phyloP scores from a whole-genome alignment of 1,284 basidiomycete genomes.

The Ceratobasidium sp. region DNA sequence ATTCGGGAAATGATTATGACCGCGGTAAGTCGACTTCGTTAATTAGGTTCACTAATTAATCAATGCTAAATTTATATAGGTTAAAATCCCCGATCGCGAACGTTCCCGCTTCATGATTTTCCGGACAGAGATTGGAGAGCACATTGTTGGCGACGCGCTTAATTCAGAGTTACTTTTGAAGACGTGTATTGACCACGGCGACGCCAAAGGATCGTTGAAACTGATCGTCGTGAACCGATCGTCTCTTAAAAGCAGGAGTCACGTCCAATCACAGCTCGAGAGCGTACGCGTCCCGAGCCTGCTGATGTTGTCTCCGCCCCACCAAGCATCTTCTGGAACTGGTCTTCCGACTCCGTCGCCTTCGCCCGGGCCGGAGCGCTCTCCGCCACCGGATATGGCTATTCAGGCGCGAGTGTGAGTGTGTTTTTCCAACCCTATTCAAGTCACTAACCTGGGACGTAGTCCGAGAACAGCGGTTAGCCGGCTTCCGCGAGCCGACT shows the following conservation, averaged over 20 bases:
- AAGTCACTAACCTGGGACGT: neutral
- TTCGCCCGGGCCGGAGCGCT: slow-evolving; percentile 30
- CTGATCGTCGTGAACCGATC: slow-evolving; percentile 32
- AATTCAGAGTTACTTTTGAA: slow-evolving; percentile 38
- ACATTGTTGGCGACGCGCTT: slow-evolving; percentile 38
- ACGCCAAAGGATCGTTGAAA: slow-evolving; percentile 29
- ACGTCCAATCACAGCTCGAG: slow-evolving; percentile 4
- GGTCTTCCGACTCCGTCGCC: slow-evolving; percentile 37
- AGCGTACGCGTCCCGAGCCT: slow-evolving; percentile 14
- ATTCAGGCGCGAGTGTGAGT: slow-evolving; percentile 37
- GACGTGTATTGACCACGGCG: slow-evolving; percentile 37
- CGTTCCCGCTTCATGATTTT: slow-evolving; percentile 38
- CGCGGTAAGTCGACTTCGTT: slow-evolving; percentile 15
- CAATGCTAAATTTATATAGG: neutral
- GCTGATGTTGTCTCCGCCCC: slow-evolving; percentile 16
- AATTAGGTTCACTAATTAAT: neutral
- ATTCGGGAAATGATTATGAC: slow-evolving; percentile 42
- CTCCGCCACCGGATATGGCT: slow-evolving; percentile 30
- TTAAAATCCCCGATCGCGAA: slow-evolving; percentile 40
- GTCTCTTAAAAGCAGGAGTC: slow-evolving; percentile 15
- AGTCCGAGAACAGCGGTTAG: slow-evolving; percentile 40
- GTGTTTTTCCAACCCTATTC: neutral
- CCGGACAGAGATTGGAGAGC: slow-evolving; percentile 40
- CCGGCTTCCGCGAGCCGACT: slow-evolving; percentile 27
- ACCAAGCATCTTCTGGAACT: slow-evolving; percentile 25